Base-by-base conservation (phyloP, 2,329 filamentous ascomycete species). In the Mycocentrospora acerina region DNA sequence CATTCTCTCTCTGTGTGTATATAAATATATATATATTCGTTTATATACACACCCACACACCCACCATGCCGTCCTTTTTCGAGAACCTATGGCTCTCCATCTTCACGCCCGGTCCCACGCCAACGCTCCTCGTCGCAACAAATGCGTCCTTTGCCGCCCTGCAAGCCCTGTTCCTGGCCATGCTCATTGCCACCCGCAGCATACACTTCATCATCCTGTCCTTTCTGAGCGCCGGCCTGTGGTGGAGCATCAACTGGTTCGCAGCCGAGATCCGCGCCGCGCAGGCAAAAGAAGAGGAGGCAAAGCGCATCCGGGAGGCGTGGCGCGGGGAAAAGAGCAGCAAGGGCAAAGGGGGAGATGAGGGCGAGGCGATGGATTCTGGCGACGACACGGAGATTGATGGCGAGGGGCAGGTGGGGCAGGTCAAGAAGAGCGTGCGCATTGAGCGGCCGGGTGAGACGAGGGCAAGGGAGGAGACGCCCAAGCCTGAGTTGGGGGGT, bases 201-300 rank as follows among this genome's bases (percentile, higher is more conserved):
- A 79, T 95, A 49, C 93, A 97, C 75, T 95, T 96, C 61, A 66
- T 89, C 48, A 76, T 91, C 41, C 79, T 98, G 5, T 95, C 88
- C 10, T 59, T 83, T 42, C 75, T 98, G 8, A 88, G 82, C 48
- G 90, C 73, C 22, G 86, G 87, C 4, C 77, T 97, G 24, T 98
- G 93, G 93, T 90, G 81, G 74, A 82, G 86, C 40, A 90, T 97
- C 71, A 97, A 97, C 78, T 98, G 93, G 93, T 97, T 98, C 62
- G 90, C 88, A 38, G 71, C 72, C 30, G 91, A 84, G 61, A 67
- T 84, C 35, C 62, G 67, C 19, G 69, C 70, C 22, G 70, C 72
- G 48, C 66, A 76, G 50, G 61, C 60, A 29, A 66, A 70, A 53
- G 68, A 75, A 54, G 73, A 75, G 53, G 74, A 78, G 48, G 73